Conservation (phyloP, 176 grass and related monocot species). For the Lolium perenne region DNA sequence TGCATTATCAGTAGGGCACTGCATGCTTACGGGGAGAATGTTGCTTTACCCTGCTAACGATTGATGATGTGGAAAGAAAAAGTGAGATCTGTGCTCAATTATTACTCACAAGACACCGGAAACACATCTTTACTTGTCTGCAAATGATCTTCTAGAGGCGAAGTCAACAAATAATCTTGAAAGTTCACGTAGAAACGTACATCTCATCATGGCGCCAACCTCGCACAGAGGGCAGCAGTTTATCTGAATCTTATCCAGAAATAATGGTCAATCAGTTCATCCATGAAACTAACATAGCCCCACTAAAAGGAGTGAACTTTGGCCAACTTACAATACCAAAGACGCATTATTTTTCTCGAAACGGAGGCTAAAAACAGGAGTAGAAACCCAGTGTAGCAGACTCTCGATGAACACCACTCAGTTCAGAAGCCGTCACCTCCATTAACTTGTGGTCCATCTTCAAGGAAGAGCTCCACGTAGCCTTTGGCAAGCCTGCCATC, state of each 20-base stretch:
- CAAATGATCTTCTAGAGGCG: neutral
- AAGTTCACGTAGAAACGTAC: slow-evolving; percentile 4
- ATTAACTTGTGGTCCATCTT: no score
- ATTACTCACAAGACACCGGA: neutral
- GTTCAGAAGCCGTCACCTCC: no score
- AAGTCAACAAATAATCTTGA: slow-evolving; percentile 24
- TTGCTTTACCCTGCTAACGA: slow-evolving; percentile 1
- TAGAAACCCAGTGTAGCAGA: no score
- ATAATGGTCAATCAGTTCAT: neutral
- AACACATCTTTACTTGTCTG: neutral
- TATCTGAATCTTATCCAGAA: neutral
- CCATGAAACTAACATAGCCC: neutral
- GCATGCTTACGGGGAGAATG: neutral
- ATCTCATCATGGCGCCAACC: neutral
- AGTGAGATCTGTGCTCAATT: neutral
- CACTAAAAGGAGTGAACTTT: neutral
- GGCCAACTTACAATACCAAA: no score
- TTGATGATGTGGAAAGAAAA: neutral
- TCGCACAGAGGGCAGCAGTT: neutral
- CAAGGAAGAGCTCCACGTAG: no score
- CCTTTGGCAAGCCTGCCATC: no score
- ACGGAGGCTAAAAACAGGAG: no score
- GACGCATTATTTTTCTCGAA: no score
- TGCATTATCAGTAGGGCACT: neutral
- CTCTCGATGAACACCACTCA: no score